A percentile compares a stretch with the other conserved stretches of the same genome.
Evolutionary conservation across 768 basidiomycete genomes (phyloP).

Genomic region (Guyanaporus albipodus): DNA sequence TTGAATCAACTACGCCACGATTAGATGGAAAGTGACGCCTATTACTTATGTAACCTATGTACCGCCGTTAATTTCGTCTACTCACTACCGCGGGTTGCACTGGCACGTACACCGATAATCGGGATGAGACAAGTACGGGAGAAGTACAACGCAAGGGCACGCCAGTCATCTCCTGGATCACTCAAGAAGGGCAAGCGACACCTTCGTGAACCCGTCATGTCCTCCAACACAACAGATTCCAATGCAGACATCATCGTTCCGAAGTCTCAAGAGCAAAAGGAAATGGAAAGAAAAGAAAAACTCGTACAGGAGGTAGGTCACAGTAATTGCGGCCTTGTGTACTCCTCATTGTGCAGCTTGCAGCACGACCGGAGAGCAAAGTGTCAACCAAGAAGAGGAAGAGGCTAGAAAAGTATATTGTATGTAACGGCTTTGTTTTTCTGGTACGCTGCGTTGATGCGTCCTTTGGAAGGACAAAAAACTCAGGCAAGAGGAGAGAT

Average conservation of each 20-base stretch:
- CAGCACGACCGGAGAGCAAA: constrained; percentile 57
- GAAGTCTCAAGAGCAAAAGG: constrained; percentile 60
- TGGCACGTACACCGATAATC: background rate
- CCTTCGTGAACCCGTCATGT: constrained; percentile 24
- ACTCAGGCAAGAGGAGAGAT: constrained; percentile 83
- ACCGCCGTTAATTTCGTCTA: background rate
- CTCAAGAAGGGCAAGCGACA: constrained; percentile 59
- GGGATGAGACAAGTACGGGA: constrained; percentile 25
- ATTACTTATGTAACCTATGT: background rate
- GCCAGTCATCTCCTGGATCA: constrained; percentile 56
- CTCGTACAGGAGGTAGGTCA: constrained; percentile 56
- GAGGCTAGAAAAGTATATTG: constrained; percentile 89
- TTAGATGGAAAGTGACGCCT: no score
- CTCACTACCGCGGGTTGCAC: no score
- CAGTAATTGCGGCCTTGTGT: background rate
- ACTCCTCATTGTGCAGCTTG: constrained; percentile 19
- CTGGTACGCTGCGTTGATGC: background rate
- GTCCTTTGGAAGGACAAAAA: constrained; percentile 69
- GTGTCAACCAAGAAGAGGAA: constrained; percentile 85
- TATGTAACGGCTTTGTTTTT: constrained; percentile 33
- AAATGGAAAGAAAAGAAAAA: constrained; percentile 54
- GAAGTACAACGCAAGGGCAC: constrained; percentile 63
- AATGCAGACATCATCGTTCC: constrained; percentile 57
- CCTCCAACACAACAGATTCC: constrained; percentile 38
- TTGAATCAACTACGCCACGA: no score